Conservation (phyloP, 228 moss, liverwort and hornwort genomes). For the Sphagnum fallax region DNA sequence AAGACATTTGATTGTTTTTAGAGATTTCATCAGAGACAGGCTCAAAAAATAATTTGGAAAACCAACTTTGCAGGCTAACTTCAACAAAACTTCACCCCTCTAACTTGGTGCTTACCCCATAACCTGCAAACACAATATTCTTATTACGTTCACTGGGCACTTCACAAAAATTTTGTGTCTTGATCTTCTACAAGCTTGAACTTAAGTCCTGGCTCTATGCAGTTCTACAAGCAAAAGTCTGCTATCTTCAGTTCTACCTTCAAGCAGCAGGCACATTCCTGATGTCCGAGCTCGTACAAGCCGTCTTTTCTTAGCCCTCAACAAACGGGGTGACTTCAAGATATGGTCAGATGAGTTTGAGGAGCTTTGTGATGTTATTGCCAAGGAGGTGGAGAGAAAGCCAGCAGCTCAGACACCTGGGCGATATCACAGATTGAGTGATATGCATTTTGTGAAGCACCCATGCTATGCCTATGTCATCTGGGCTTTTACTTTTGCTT, state of each 20-base stretch:
- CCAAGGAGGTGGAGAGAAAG: constrained; percentile 44
- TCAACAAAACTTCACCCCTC: no score
- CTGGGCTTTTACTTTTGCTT: constrained; percentile 48
- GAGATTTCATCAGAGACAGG: no score
- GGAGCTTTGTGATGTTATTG: constrained; percentile 80
- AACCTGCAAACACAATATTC: background rate
- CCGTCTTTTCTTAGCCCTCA: constrained; percentile 69
- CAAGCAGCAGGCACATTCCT: constrained; percentile 69
- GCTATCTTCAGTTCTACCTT: background rate
- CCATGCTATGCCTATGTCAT: constrained; percentile 43
- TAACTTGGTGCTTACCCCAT: no score
- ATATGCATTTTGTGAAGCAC: constrained; percentile 30
- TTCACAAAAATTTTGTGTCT: background rate
- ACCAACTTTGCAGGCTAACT: no score
- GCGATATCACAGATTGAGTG: constrained; percentile 10
- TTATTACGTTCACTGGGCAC: background rate
- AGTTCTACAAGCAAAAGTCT: no score
- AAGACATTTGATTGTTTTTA: no score
- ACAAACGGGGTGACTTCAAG: constrained; percentile 76
- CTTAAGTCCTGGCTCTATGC: no score
- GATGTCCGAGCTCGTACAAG: constrained; percentile 45
- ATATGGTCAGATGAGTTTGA: constrained; percentile 91
- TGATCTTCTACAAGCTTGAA: background rate
- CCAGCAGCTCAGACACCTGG: constrained; percentile 25
- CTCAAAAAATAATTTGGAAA: no score